Conservation (phyloP, 257 asterid species). For the Paulownia fortunei region DNA sequence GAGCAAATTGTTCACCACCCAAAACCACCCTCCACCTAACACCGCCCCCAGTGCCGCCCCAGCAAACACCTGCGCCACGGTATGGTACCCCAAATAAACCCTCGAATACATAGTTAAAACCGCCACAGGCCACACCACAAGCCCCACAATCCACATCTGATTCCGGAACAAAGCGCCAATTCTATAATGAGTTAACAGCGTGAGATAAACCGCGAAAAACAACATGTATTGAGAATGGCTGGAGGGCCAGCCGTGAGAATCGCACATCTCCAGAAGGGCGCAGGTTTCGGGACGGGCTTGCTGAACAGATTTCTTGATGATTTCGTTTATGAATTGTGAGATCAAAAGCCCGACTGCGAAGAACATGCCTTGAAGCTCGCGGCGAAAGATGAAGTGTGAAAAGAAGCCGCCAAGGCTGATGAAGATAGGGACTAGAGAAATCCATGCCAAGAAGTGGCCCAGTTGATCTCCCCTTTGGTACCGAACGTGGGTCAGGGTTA, state of each 20-base stretch:
- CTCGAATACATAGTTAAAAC: conserved; percentile 68
- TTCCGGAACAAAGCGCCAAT: conserved; percentile 63
- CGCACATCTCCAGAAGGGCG: conserved; percentile 84
- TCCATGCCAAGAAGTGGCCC: conserved; percentile 52
- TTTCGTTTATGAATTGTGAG: conserved; percentile 76
- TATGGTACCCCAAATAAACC: conserved; percentile 56
- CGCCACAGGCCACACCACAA: conserved; percentile 85
- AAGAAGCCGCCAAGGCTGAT: conserved; percentile 86
- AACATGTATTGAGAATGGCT: conserved; percentile 94
- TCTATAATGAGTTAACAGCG: conserved; percentile 56
- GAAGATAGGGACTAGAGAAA: conserved; percentile 75
- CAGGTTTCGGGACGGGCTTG: conserved; percentile 95
- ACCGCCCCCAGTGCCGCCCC: conserved; percentile 77
- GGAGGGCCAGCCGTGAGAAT: conserved; percentile 99
- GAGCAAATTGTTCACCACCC: conserved; percentile 71
- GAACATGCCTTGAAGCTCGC: conserved; percentile 91
- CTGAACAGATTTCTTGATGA: conserved; percentile 67
- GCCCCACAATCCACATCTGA: conserved; percentile 60
- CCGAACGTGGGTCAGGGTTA: conserved; percentile 84
- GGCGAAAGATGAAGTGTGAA: conserved; percentile 89
- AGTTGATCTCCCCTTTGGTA: conserved; percentile 75
- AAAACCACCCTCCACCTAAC: conserved; percentile 85
- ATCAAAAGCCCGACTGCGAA: conserved; percentile 80
- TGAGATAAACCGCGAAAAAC: conserved; percentile 75
- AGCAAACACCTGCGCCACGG: conserved; percentile 87